Evolutionary conservation across 1,139 yeast genomes (phyloP), one percentile per base, ranked within the genome.

Genomic region (Zygosaccharomyces sapae): DNA sequence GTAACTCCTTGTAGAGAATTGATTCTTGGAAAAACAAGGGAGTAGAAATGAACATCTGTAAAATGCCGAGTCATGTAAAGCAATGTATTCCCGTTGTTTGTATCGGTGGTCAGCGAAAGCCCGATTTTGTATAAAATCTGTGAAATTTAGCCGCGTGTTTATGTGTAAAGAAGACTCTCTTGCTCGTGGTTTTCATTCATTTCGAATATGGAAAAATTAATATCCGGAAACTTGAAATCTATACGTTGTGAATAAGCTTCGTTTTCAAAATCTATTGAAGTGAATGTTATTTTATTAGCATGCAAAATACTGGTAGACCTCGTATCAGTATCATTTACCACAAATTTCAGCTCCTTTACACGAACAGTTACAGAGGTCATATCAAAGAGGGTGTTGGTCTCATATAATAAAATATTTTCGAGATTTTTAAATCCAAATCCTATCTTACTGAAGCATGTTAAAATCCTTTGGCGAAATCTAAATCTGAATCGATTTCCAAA

Each of bases 61-160:
- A 55, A 79, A 88, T 0, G 96, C 90, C 0, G 87, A 86, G 69
- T 92, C 98, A 58, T 86, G 86, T 9, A 71, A 57, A 20, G 78
- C 70, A 2, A 89, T 70, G 63, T 86, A 95, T 5, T 72, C 71
- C 48, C 83, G 83, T 63, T 89, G 96, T 16, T 68, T 61, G 8
- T 63, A 63, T 48, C 80, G 68, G 40, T 76, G 76, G 7, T 71
- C 71, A 1, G 65, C 63, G 59, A 75, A 77, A 43, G 80, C 70
- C 5, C 73, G 68, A 50, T 79, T 77, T 51, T 80, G 82, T 25
- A 75, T 70, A 54, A 88, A 83, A 53, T 80, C 76, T 4, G 88
- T 79, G 13, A 83, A 56, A 7, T 70, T 70, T 1, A 90, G 37
- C 0, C 90, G 74, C 0, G 94, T 84, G 37, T 69, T 64, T 12